Percentiles rank a stretch among this genome's conserved stretches.
These are phyloP conservation scores for Candida alai DNA, from an alignment of 805 yeast genomes.

Conservation along the genomic window DNA sequence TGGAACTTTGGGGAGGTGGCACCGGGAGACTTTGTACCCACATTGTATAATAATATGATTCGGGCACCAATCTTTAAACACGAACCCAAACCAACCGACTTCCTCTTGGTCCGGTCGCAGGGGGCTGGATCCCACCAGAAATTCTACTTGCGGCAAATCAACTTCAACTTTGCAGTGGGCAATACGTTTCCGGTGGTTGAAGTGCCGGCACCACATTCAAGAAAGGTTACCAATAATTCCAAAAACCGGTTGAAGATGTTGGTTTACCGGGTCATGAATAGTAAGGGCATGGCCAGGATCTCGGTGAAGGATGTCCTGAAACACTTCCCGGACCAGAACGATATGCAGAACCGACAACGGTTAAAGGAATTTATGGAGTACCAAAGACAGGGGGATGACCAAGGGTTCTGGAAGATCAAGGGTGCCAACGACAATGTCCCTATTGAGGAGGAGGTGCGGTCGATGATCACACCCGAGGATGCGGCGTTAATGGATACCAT, in stretches of 20 bases:
- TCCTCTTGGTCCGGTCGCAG: constrained; percentile 71
- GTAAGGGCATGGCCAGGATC: constrained; percentile 66
- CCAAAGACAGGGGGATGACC: constrained; percentile 90
- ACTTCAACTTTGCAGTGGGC: constrained; percentile 81
- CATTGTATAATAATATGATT: constrained; percentile 84
- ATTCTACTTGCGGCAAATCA: constrained; percentile 65
- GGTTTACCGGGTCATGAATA: constrained; percentile 81
- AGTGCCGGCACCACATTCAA: constrained; percentile 95
- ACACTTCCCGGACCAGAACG: constrained; percentile 96
- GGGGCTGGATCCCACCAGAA: constrained; percentile 74
- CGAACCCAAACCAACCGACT: constrained; percentile 74
- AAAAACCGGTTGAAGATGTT: constrained; percentile 91
- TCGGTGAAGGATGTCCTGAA: constrained; percentile 82
- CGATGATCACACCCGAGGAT: constrained; percentile 93
- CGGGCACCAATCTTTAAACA: constrained; percentile 94
- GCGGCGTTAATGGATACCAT: constrained; percentile 80
- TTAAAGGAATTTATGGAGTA: constrained; percentile 97
- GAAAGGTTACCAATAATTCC: constrained; percentile 90
- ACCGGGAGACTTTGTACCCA: constrained; percentile 90
- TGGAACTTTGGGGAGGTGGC: constrained; percentile 98
- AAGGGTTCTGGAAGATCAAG: constrained; percentile 91
- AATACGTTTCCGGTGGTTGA: constrained; percentile 91
- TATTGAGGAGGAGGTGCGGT: constrained; percentile 66
- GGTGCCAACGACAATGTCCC: constrained; percentile 52
- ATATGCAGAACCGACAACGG: constrained; percentile 94